Evolutionary conservation across 805 yeast species (phyloP).

Genomic region (Pichia nanzhaoensis): DNA sequence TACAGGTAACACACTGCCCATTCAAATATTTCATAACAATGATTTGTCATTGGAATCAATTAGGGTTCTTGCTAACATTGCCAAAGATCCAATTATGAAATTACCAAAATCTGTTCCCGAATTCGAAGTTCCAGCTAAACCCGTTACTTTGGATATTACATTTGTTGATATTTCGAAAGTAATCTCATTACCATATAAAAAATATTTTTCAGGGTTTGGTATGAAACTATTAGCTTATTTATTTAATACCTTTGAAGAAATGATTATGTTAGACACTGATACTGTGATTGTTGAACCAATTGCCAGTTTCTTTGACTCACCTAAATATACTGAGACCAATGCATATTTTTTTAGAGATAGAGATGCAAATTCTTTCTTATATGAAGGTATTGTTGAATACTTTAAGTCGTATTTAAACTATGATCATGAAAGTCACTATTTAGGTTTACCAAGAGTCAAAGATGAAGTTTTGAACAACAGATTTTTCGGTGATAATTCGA

Average conservation of each 20-base stretch:
- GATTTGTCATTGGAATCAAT: constrained; percentile 33
- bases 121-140: constrained; percentile 18
- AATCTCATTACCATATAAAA: constrained; percentile 21
- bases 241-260: constrained; percentile 53
- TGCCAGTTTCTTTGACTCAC: constrained; percentile 32
- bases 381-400: constrained; percentile 36
- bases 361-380: constrained; percentile 32
- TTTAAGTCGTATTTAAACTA: constrained; percentile 43
- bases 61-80: constrained; percentile 29
- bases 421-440: constrained; percentile 34
- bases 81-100: constrained; percentile 29
- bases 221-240: constrained; percentile 50
- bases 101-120: constrained; percentile 20
- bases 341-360: constrained; percentile 48
- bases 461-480: constrained; percentile 32
- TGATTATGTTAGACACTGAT: constrained; percentile 50
- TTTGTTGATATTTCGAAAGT: constrained; percentile 30
- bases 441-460: constrained; percentile 33
- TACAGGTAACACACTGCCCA: constrained; percentile 43
- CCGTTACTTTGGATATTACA: constrained; percentile 25
- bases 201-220: constrained; percentile 25
- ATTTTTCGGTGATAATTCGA: constrained; percentile 36
- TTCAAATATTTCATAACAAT: constrained; percentile 37
- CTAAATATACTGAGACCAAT: constrained; percentile 31
- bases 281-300: constrained; percentile 34